Evolutionary conservation across 2,329 filamentous ascomycete genomes (phyloP).

Genomic region (Eurotiales sp.): DNA sequence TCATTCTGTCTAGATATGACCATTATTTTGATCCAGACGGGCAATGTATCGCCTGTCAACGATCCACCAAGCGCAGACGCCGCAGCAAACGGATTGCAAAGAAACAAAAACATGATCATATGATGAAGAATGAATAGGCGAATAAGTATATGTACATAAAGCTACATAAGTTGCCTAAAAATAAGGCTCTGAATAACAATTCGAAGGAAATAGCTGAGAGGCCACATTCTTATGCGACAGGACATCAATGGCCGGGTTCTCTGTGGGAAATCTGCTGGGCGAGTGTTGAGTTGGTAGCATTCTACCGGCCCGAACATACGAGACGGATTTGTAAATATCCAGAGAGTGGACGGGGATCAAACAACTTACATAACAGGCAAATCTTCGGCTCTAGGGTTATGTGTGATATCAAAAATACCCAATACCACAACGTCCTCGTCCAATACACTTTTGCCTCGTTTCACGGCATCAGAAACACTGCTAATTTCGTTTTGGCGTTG

Average conservation of each 20-base stretch:
- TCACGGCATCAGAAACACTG: slow-evolving; percentile 43
- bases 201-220: no score
- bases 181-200: no score
- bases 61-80: background rate
- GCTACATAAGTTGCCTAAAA: no score
- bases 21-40: slow-evolving; percentile 17
- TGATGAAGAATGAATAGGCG: no score
- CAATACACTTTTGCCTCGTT: slow-evolving; percentile 20
- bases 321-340: no score
- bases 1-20: slow-evolving; percentile 8
- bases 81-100: slow-evolving; percentile 13
- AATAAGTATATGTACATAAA: no score
- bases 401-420: slow-evolving; percentile 32
- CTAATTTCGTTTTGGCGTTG: slow-evolving; percentile 39
- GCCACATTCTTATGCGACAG: slow-evolving; percentile 38
- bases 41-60: slow-evolving; percentile 11
- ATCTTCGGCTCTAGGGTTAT: slow-evolving; percentile 51
- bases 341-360: no score
- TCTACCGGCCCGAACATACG: slow-evolving; percentile 28
- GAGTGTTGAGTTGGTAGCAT: slow-evolving; percentile 38
- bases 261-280: slow-evolving; percentile 51
- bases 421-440: slow-evolving; percentile 41
- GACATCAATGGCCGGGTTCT: slow-evolving; percentile 53
- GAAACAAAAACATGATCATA: slow-evolving; percentile 28
- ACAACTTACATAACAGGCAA: slow-evolving; percentile 34